Base-by-base conservation (phyloP, 306 rosid genomes). In the Trifolium repens region DNA sequence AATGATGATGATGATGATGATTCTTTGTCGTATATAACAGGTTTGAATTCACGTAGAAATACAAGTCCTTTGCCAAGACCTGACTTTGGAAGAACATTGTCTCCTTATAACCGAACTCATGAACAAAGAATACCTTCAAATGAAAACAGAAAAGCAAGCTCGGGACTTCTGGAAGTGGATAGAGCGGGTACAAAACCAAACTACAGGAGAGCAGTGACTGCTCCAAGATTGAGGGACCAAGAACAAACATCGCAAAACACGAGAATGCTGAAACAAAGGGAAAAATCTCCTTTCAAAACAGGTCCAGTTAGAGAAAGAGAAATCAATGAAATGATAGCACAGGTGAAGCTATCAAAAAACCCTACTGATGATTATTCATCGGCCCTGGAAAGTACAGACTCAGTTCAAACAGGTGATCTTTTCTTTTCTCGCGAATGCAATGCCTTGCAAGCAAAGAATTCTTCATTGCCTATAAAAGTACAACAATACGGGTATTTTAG, bases 341-440 rank as follows among this genome's bases (percentile, higher is more conserved):
- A 80, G 63, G 90, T 82, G 53, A 90, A 81, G 77, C 78, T 88
- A 9, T 32, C 83, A 12, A 62, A 39, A 16, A 80, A 77, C 27
- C 76, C 79, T 6, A 73, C 2, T 13, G 64, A n/a, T 22, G 67
- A 17, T 42, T 61, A 77, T 58, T 42, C 67, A 12, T 68, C 84
- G 5, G 74, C 54, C 46, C 73, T 68, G 4, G 90, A 82, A 40
- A 91, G 88, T 46, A 80, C 84, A 4, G 98, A 87, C 11, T 91
- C 96, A 0, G 80, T 85, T 81, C 68, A 89, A 12, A 83, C 91
- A 0, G 98, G 93, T 66, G 94, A 91, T 71, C 89, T 94, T 73
- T 94, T 94, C 84, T 94, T 91, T 74, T 91, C 97, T 10, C 86
- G 87, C 0, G 96, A 94, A 43, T 73, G 74, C 78, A 78, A 54